Base-by-base conservation (phyloP, 768 basidiomycete genomes). In the Mycena filopes region DNA sequence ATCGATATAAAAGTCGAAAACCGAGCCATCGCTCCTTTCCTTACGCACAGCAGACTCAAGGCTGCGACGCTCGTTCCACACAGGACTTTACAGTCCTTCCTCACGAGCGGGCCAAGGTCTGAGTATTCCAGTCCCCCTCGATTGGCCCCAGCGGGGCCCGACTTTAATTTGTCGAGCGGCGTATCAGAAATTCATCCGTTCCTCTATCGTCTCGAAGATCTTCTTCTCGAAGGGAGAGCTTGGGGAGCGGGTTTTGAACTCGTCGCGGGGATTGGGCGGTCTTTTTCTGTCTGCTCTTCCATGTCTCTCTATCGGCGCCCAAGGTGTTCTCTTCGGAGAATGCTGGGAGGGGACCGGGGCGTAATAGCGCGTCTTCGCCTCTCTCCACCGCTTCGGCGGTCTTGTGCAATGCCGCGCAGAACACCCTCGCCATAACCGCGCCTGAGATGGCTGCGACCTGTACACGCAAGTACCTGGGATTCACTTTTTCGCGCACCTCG, bases 61-160 rank as follows among this genome's bases (percentile, higher is more conserved):
- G 86, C 88, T 83, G 86, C 88, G 83, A 88, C 78, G 87, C 88
- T 90, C 87, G 87, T 79, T 68, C 78, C 88, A 72, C 70, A 87
- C 84, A 81, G 81, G 82, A 81, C 70, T 61, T 38, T 46, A 36
- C 21, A 66, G 61, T 78, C 73, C 72, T 66, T 64, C 60, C 68
- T 89, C 77, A 83, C 87, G 87, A 90, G 88, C 89, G 88, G 90
- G 89, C 85, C 82, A 91, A 91, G 89, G 89, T 91, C 89, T 89
- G 90, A 91, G 89, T 77, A 84, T 87, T 86, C 72, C 63, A 86
- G 79, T 86, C 86, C 85, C 83, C 84, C 83, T 82, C 60, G 85
- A 86, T 83, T 71, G 87, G 78, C 84, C 80, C 86, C 86, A 82
- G 87, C 85, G 70, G 89, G 81, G 84, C 77, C 87, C 80, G 78